These are phyloP conservation scores for Plectosphaerella plurivora DNA, from an alignment of 2,329 filamentous ascomycete genomes.

Conservation along the genomic window DNA sequence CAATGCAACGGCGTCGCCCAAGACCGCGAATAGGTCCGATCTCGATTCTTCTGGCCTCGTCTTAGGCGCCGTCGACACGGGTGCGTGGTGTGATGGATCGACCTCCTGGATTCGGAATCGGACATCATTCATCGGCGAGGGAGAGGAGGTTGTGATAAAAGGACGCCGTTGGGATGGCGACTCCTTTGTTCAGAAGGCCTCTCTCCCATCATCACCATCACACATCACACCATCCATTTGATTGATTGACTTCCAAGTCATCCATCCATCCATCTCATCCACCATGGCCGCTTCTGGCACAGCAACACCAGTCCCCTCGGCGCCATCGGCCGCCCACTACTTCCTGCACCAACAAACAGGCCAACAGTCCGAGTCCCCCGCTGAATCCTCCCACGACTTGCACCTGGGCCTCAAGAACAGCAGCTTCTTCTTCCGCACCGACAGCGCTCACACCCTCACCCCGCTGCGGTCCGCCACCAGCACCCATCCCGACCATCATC, in stretches of 20 bases:
- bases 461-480: background rate
- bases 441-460: constrained; percentile 2
- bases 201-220: background rate
- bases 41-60: background rate
- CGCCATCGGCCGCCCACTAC: background rate
- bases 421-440: background rate
- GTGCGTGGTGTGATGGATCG: background rate
- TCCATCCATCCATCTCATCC: background rate
- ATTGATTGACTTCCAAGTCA: background rate
- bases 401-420: background rate
- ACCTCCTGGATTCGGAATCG: too few relatives aligned
- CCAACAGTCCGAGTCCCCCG: background rate
- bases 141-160: background rate
- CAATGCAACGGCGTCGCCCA: background rate
- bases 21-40: background rate
- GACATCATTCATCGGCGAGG: too few relatives aligned
- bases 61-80: too few relatives aligned
- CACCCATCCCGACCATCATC: background rate
- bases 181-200: too few relatives aligned
- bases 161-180: background rate
- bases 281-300: background rate
- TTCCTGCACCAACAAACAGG: background rate
- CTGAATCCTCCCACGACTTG: background rate
- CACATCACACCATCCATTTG: background rate
- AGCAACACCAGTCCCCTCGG: background rate